Conservation (phyloP, 1,284 basidiomycete genomes). For the Phenoliferia sp. region DNA sequence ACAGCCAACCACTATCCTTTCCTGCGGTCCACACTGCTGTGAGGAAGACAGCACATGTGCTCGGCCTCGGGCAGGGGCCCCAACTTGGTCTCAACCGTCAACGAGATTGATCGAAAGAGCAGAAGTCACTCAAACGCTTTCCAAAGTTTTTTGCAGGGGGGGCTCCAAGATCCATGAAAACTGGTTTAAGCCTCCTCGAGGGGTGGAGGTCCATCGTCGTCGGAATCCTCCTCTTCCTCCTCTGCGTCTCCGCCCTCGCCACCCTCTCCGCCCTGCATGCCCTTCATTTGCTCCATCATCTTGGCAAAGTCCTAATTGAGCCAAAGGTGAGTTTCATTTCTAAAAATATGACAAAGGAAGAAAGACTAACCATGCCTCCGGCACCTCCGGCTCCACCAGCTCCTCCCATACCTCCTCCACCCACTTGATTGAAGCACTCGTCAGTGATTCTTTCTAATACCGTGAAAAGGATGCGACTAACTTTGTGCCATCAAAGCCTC, state of each 20-base stretch:
- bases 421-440: constrained; percentile 37
- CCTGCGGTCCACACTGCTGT: too few species aligned
- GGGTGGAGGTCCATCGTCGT: constrained; percentile 32
- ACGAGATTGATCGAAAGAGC: too few species aligned
- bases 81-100: too few species aligned
- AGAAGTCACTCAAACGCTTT: too few species aligned
- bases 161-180: neutral
- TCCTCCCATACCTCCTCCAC: constrained; percentile 48
- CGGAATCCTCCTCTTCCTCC: constrained; percentile 16
- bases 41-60: too few species aligned
- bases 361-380: constrained; percentile 42
- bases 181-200: constrained; percentile 27
- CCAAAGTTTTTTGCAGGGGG: too few species aligned
- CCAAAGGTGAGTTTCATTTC: too few species aligned
- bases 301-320: constrained; percentile 7
- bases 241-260: constrained; percentile 14
- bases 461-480: neutral
- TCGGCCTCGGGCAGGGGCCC: too few species aligned
- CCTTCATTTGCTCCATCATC: constrained; percentile 13
- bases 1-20: too few species aligned
- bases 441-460: neutral
- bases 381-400: constrained; percentile 39
- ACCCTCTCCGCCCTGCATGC: constrained; percentile 3
- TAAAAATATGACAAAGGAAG: neutral
- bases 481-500: neutral